These are phyloP conservation scores for Lachancea lanzarotensis DNA, from an alignment of 805 yeast species.

Conservation along the genomic window DNA sequence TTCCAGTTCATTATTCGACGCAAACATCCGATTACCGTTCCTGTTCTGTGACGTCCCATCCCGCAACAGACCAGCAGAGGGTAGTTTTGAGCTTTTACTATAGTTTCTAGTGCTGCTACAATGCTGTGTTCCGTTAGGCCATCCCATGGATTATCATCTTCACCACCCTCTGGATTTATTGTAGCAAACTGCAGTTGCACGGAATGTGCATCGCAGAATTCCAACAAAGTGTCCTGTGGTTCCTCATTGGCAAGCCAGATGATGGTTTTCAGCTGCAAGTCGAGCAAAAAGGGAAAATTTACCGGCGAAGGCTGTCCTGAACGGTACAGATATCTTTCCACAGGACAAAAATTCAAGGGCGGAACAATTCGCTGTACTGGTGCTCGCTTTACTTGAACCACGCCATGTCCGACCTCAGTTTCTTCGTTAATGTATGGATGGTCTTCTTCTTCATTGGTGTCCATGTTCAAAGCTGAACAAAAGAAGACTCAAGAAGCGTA, in stretches of 20 bases:
- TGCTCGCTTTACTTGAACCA: conserved; percentile 38
- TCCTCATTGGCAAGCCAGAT: conserved; percentile 96
- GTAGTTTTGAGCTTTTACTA: conserved; percentile 64
- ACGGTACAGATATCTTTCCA: conserved; percentile 77
- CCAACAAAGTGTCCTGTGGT: conserved; percentile 81
- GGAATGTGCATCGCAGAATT: conserved; percentile 65
- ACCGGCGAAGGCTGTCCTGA: conserved; percentile 95
- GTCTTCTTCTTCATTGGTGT: conserved; percentile 27
- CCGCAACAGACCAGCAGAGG: conserved; percentile 93
- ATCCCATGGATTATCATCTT: conserved; percentile 87
- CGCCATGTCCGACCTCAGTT: conserved; percentile 26
- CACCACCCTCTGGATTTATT: conserved; percentile 66
- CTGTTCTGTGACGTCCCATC: conserved; percentile 97
- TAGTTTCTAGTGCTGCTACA: conserved; percentile 67
- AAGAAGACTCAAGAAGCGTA: too few relatives aligned
- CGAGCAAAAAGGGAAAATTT: conserved; percentile 77
- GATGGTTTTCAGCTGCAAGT: conserved; percentile 68
- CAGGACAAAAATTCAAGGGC: conserved; percentile 92
- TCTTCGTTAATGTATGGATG: conserved; percentile 28
- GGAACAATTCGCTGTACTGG: conserved; percentile 75
- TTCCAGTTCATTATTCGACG: conserved; percentile 97
- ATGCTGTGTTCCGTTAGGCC: conserved; percentile 81
- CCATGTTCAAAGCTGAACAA: background rate
- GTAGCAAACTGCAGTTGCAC: conserved; percentile 81
- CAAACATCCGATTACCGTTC: conserved; percentile 91